A percentile compares a stretch with the other conserved stretches of the same genome.
phyloP scores from a whole-genome alignment of 331 rosid species.

The Pyracantha coccinea region DNA sequence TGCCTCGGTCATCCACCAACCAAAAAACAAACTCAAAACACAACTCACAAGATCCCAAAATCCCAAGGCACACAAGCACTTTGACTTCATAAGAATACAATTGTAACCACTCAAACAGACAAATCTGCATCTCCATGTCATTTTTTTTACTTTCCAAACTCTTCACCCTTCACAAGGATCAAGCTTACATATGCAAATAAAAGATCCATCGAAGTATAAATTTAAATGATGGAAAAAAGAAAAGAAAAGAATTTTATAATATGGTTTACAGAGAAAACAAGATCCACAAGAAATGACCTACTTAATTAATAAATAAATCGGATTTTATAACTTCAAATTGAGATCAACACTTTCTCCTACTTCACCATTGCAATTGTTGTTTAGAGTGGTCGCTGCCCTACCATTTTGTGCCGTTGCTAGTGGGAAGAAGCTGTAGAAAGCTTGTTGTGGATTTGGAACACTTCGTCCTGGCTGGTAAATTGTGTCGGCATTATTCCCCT shows the following conservation, averaged over 20 bases:
- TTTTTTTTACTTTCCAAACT: not conserved
- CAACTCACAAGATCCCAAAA: not conserved
- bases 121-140: not conserved
- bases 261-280: constrained; percentile 19
- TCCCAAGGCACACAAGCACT: not conserved
- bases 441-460: constrained; percentile 27
- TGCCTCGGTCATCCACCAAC: constrained; percentile 18
- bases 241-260: not conserved
- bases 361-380: constrained; percentile 31
- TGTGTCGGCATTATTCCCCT: constrained; percentile 39
- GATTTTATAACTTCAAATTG: constrained; percentile 58
- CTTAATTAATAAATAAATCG: not conserved
- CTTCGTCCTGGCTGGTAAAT: constrained; percentile 18
- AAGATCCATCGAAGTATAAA: constrained; percentile 16
- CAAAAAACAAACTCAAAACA: constrained; percentile 2
- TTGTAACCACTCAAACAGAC: not conserved
- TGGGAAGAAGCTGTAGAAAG: constrained; percentile 51
- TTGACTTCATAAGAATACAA: not conserved
- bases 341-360: constrained; percentile 56
- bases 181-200: constrained; percentile 33
- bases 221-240: not conserved
- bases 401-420: constrained; percentile 32
- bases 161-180: constrained; percentile 36
- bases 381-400: constrained; percentile 11
- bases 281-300: not conserved